Evolutionary conservation across 495 filamentous ascomycete genomes (phyloP), one percentile per base, ranked within the genome.

Genomic region (Penicillium silybi): DNA sequence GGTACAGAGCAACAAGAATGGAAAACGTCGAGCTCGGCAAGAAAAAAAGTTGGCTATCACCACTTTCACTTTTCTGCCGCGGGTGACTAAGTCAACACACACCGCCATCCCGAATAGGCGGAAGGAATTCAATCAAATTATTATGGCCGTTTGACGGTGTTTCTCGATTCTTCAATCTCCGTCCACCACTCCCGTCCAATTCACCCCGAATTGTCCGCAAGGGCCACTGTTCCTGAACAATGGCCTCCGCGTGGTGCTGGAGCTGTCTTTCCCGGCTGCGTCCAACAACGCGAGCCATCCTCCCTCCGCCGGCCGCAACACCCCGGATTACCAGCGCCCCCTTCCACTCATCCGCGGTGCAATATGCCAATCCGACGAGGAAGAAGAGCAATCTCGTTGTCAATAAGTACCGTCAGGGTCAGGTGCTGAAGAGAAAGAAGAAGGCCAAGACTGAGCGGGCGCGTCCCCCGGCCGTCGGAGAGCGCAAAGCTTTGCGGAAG

Each of bases 401-500:
- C 26, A 38, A 48, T 35, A 70, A 68, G 55, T 70, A 69, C 50
- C 66, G 74, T 43, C 52, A 67, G 44, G 63, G 59, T 42, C 78
- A 71, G 44, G 69, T 68, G n/a, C 70, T 64, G 43, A 80, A 79
- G 64, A 79, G 77, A 62, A 77, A 76, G 63, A 72, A 63, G 53
- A 67, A 58, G 44, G 55, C 66, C 0, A 48, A 39, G 37, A 19
- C 57, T 5, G 73, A 76, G 4, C 63, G 59, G 43, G 43, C 59
- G 26, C 68, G 83, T 64, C 74, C 79, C 5, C 86, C 89, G 15
- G 73, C 71, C 23, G 67, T 80, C 8, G 93, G 91, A 50, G 90
- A 96, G 75, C 84, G 92, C 61, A 96, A 90, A 69, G 85, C 88
- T 19, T 70, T 89, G 58, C 83, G 90, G 55, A 97, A 95, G 74